Base-by-base conservation (phyloP, 2,329 filamentous ascomycete species). In the Penicillium capsulatum region DNA sequence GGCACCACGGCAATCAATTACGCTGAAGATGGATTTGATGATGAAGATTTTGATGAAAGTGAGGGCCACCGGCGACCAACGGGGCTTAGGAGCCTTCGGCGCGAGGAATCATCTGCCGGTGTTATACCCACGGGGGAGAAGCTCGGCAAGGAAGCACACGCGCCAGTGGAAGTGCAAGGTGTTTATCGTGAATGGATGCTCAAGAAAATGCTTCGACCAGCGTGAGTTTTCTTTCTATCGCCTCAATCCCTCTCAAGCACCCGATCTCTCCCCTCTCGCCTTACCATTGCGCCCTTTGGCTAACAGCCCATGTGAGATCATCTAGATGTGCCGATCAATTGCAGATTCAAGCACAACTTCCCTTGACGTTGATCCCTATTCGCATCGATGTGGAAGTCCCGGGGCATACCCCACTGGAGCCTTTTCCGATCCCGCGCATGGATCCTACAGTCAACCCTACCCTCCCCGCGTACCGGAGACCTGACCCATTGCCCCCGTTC, bases 1-100 rank as follows among this genome's bases (percentile, higher is more conserved):
- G 92, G 92, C 42, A 97, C 92, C 2, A 92, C 87, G 22, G 86
- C 91, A 48, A 92, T 97, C 68, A 98, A 96, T 70, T 98, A 98
- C 61, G 91, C 92, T 16, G 92, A 98, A 63, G 91, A 97, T 63
- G 90, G 90, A 32, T 94, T 84, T 59, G 91, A 96, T 51, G 89
- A 83, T 46, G 71, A 74, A 27, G 71, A 91, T 57, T 74, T 73
- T 49, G 71, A 73, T 26, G 72, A 74, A 26, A 71, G 87, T 48
- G 82, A 91, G 48, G 83, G 83, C 2, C 85, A 77, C 16, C 71
- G 81, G 47, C 71, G 79, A 41, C 79, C 86, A 9, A 94, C 89
- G 0, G 89, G 90, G 4, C 64, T 96, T 64, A 83, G 90, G 54
- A 96, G 84, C 58, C 66, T 90, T 58, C 80, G 88, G 57, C 81